Evolutionary conservation across 495 filamentous ascomycete genomes (phyloP), one percentile per base, ranked within the genome.

Genomic region (Hypoxylon crocopeplum): DNA sequence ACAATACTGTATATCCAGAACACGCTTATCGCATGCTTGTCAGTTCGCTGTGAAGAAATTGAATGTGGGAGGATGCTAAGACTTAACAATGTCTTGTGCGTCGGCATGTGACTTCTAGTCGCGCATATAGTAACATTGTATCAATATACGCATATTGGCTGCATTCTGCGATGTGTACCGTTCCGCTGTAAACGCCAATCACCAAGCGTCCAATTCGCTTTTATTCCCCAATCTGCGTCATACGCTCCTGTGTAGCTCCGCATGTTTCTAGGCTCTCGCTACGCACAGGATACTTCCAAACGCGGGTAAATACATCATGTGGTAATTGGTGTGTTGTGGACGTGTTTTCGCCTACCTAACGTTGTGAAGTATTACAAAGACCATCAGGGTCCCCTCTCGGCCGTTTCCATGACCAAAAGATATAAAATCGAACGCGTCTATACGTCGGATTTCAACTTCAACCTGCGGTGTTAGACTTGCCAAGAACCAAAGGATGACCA

Each of bases 101-200:
- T 58, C 32, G 30, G 34, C 38, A 7, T 42, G 19, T 8, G 17
- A 42, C 37, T 38, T 37, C 1, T 10, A 22, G 11, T 47, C 17
- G 16, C 21, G 19, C 32, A 46, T 39, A 47, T 10, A 46, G 47
- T 52, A 46, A 24, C 47, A 59, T 46, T n/a, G 39, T 13, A 47
- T 17, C 17, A 59, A 59, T 52, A 17, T 59, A 33, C 6, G 27
- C 17, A 59, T 59, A 59, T 45, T 59, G 17, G 8, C 21, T 21
- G 15, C 56, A 47, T 46, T 13, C 25, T 7, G 37, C 17, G 8
- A 36, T 21, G n/a, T 12, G 16, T 24, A 29, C 11, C 36, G 40
- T 32, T 12, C 48, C 25, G 19, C 19, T 41, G 2, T 2, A n/a
- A 16, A 24, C 3, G 11, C 25, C 17, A 52, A 47, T 48, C n/a